Evolutionary conservation across 1,284 basidiomycete species (phyloP).

Genomic region (Leccinum colubrinum): DNA sequence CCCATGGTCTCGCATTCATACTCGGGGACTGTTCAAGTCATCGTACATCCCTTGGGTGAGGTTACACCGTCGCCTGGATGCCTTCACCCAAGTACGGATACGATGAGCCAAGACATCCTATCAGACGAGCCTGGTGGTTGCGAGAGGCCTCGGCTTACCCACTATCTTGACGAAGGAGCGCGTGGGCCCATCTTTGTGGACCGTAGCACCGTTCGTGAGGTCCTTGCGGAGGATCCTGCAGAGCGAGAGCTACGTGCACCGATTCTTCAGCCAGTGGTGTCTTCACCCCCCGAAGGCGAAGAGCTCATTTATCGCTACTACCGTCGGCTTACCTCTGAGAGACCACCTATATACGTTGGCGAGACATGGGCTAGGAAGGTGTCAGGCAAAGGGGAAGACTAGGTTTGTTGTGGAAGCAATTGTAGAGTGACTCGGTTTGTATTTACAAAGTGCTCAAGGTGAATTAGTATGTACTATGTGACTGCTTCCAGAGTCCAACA

Average conservation of each 20-base stretch:
- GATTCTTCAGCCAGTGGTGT: not conserved
- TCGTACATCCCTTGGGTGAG: not conserved
- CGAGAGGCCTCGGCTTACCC: not conserved
- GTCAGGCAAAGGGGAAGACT: no score
- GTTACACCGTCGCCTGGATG: not conserved
- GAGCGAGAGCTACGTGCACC: conserved; percentile 9
- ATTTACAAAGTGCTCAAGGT: no score
- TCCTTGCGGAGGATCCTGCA: not conserved
- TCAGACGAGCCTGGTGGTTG: not conserved
- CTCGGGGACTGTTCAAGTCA: not conserved
- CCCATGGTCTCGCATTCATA: not conserved
- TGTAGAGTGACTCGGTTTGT: no score
- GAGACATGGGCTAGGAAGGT: no score
- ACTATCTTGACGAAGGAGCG: conserved; percentile 12
- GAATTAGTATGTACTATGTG: no score
- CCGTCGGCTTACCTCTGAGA: no score
- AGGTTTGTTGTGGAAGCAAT: no score
- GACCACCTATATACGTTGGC: no score
- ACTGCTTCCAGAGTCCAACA: no score
- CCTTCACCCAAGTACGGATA: not conserved
- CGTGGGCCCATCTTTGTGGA: conserved; percentile 15
- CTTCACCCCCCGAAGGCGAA: conserved; percentile 6
- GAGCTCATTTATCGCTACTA: conserved; percentile 1
- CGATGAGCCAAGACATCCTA: not conserved
- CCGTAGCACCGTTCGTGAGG: not conserved